Evolutionary conservation across 2,329 filamentous ascomycete species (phyloP), one percentile per base, ranked within the genome.

Genomic region (Aspergillus sojae): DNA sequence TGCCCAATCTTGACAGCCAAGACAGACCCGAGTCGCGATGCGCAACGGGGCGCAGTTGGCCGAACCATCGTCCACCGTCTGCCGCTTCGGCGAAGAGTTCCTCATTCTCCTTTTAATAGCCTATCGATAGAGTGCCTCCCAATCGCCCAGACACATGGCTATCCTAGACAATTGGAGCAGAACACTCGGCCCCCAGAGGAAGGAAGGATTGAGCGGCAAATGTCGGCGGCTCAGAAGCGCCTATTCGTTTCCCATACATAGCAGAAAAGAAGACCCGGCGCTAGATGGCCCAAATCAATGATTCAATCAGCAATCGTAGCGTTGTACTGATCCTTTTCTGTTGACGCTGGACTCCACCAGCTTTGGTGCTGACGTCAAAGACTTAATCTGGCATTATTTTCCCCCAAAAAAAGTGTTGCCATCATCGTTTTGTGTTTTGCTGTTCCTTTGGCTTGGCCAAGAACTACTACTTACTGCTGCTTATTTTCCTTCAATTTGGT

Each of bases 341-440:
- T 55, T 55, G 52, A 55, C 52, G 52, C 52, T 21, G n/a, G 52
- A 55, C 52, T 55, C 32, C 32, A 55, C 52, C 11, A 5, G 10
- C 45, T 57, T 21, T 11, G 48, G 23, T 57, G 62, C 66, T 68
- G 66, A 68, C 66, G 66, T 68, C 65, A 67, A 67, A 59, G 39
- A 65, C 48, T 62, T 36, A n/a, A n/a, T 41, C 36, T 48, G 26
- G 9, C 21, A 23, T 39, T 54, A 16, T 10, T 14, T 7, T 4
- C 16, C 16, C 16, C 16, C 16, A 16, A n/a, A n/a, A 54, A 36
- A 14, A 54, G 32, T 55, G n/a, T 55, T 55, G 52, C 32, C n/a
- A 55, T 55, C 52, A 55, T 39, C 21, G 21, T 16, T 55, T 14
- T 55, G 19, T 55, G n/a, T n/a, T 34, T 34, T n/a, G 28, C 32